Conservation (phyloP, 495 filamentous ascomycete genomes). For the Gamarada debralockiae region DNA sequence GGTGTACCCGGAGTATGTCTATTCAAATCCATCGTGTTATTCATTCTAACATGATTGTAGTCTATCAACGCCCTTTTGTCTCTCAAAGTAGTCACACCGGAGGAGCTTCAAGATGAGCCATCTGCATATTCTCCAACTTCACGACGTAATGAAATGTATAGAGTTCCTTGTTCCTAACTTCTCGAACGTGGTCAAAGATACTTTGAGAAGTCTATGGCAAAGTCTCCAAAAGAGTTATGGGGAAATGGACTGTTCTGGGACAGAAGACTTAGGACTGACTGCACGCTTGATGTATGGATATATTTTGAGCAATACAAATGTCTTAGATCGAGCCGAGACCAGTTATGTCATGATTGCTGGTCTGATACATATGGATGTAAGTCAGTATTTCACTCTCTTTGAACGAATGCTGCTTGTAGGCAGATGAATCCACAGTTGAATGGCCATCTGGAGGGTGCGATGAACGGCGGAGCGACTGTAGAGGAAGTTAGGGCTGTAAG, state of each 20-base stretch:
- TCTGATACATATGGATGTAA: conserved; percentile 49
- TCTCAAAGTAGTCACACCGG: conserved; percentile 43
- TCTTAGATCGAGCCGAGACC: conserved; percentile 43
- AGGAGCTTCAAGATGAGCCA: conserved; percentile 42
- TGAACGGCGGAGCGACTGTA: conserved; percentile 49
- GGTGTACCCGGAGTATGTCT: conserved; percentile 48
- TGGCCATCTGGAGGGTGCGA: conserved; percentile 48
- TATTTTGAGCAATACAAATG: conserved; percentile 43
- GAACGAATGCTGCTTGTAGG: too few species aligned
- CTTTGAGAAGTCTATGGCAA: conserved; percentile 53
- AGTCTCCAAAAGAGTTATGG: conserved; percentile 46
- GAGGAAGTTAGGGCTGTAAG: conserved; percentile 50
- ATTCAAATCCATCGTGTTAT: neutral
- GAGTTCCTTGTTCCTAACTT: conserved; percentile 33
- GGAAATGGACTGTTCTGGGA: conserved; percentile 48
- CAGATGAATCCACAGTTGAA: conserved; percentile 54
- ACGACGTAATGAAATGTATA: conserved; percentile 32
- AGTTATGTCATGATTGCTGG: conserved; percentile 54
- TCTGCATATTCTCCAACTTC: conserved; percentile 35
- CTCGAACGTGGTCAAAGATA: conserved; percentile 43
- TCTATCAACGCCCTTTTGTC: conserved; percentile 47
- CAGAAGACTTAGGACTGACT: conserved; percentile 47
- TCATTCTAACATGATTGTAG: conserved; percentile 8
- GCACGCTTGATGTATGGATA: conserved; percentile 51
- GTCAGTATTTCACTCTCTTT: neutral